phyloP scores from a whole-genome alignment of 2,329 filamentous ascomycete species.

The Colletotrichum tabaci region DNA sequence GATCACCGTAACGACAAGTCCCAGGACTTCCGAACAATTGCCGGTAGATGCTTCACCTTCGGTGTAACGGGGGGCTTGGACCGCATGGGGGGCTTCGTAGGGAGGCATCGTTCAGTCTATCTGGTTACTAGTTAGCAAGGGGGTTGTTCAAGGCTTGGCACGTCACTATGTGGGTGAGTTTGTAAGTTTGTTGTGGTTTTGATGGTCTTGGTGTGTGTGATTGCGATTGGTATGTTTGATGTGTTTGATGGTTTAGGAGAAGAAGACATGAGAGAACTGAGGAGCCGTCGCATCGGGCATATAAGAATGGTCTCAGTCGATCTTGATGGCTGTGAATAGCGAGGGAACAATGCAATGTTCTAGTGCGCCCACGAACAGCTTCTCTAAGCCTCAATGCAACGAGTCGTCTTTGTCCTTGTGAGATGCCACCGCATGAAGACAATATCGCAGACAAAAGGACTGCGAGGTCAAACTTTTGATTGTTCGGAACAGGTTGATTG shows the following conservation, averaged over 20 bases:
- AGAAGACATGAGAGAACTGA: too few relatives aligned
- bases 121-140: neutral
- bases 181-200: neutral
- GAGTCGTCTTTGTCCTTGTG: neutral
- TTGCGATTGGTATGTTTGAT: too few relatives aligned
- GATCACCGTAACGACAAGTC: neutral
- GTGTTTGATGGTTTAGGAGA: neutral
- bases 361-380: neutral
- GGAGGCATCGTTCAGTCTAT: slow-evolving; percentile 4
- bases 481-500: neutral
- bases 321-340: neutral
- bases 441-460: neutral
- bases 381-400: neutral
- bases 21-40: neutral
- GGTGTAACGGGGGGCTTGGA: neutral
- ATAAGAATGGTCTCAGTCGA: neutral
- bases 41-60: neutral
- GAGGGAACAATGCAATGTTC: neutral
- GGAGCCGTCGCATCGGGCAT: neutral
- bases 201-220: neutral
- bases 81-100: neutral
- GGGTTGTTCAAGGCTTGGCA: too few relatives aligned
- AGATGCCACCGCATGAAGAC: too few relatives aligned
- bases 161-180: neutral
- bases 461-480: neutral